These are phyloP conservation scores for Colletotrichum trifolii DNA, from an alignment of 2,329 filamentous ascomycete species.

Conservation along the genomic window DNA sequence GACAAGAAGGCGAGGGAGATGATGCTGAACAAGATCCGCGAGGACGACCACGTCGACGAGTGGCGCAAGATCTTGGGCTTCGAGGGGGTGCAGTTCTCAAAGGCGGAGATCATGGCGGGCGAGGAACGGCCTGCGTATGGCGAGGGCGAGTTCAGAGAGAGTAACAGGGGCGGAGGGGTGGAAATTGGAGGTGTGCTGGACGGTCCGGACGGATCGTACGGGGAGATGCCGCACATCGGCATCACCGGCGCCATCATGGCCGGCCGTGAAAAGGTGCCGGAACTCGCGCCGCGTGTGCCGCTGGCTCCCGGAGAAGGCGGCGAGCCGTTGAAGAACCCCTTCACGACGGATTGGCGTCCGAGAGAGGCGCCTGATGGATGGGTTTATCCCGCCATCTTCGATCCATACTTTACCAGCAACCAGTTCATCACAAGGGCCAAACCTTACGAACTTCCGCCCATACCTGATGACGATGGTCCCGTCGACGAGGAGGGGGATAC, in stretches of 20 bases:
- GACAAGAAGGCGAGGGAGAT: background rate
- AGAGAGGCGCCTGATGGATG: slow-evolving; percentile 5
- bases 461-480: too few relatives aligned
- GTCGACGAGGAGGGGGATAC: too few relatives aligned
- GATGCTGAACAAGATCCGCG: slow-evolving; percentile 19
- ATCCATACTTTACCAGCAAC: slow-evolving; percentile 32
- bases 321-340: slow-evolving; percentile 29
- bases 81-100: slow-evolving; percentile 4
- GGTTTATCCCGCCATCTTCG: slow-evolving; percentile 15
- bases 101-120: slow-evolving; percentile 8
- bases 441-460: slow-evolving; percentile 9
- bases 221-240: slow-evolving; percentile 4
- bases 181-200: slow-evolving; percentile 18
- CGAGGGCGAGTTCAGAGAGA: background rate
- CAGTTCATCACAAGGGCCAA: slow-evolving; percentile 30
- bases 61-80: slow-evolving; percentile 25
- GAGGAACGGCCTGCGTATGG: background rate
- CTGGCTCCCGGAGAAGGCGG: slow-evolving; percentile 32
- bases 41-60: slow-evolving; percentile 7
- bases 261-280: background rate
- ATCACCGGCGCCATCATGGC: background rate
- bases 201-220: slow-evolving; percentile 16
- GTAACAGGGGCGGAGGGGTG: background rate
- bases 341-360: slow-evolving; percentile 34
- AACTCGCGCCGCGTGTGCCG: slow-evolving; percentile 2